Conservation (phyloP, 106 monocot genomes). For the Dendrobium officinale region DNA sequence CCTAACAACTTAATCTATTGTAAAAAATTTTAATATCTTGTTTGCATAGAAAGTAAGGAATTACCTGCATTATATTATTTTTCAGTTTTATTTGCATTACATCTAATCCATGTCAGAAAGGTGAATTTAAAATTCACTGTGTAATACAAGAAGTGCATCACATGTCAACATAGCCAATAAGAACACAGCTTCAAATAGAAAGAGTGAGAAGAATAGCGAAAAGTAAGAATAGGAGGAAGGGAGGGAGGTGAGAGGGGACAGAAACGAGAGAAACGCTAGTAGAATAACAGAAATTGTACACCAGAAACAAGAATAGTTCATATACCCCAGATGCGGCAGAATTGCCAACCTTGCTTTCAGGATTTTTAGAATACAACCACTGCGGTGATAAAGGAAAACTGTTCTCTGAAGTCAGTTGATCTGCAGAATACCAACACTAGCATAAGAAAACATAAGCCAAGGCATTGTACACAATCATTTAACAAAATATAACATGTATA, state of each 20-base stretch:
- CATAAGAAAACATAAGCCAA: not conserved
- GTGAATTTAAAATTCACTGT: not conserved
- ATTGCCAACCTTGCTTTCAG: constrained; percentile 45
- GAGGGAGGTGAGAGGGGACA: not conserved
- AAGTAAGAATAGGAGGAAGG: not conserved
- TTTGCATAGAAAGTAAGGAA: not conserved
- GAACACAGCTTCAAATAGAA: not conserved
- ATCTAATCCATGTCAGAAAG: not conserved
- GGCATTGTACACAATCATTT: not conserved
- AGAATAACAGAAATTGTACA: not conserved
- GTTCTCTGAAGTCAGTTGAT: constrained; percentile 62
- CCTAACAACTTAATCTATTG: not conserved
- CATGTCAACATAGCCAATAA: not conserved
- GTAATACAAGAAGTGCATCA: not conserved
- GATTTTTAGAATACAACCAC: constrained; percentile 85
- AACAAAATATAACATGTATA: not conserved
- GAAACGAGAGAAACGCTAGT: not conserved
- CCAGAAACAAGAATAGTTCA: not conserved
- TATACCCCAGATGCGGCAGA: constrained; percentile 3
- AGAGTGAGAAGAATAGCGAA: not conserved
- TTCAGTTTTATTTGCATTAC: not conserved
- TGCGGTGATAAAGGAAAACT: constrained; percentile 91
- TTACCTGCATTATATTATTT: not conserved
- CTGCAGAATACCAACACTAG: constrained; percentile 31
- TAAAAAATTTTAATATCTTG: not conserved